Evolutionary conservation across 495 filamentous ascomycete genomes (phyloP), one percentile per base, ranked within the genome.

Genomic region (Neurospora intermedia): DNA sequence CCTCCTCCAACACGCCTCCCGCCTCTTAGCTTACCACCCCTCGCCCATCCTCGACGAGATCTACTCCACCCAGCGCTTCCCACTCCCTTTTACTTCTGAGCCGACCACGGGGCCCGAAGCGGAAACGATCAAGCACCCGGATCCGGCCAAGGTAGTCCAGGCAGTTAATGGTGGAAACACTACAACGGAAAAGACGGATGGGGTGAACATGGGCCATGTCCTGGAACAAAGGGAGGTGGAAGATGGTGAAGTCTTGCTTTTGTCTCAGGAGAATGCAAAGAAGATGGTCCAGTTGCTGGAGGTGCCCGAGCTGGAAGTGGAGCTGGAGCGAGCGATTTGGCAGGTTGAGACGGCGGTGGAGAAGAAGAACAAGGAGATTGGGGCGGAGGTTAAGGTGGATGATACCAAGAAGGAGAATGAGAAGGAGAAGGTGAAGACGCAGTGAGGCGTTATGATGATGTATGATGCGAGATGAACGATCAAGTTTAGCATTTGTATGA

Each of bases 261-360:
- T 93, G 5, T 85, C 89, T 18, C 85, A 87, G 74, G 85, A 86
- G 74, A 85, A 90, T 74, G 86, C 86, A 8, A 87, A 85, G 75
- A 84, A 87, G 75, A 87, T 98, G 72, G 90, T 92, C 23, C 82
- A 89, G 62, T 86, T 89, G 1, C 81, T 96, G n/a, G 86, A 93
- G 11, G 84, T 97, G 35, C 94, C 95, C 0, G 92, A 93, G 71
- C 87, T 98, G 71, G 90, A 91, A 70, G 82, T 92, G n/a, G 96
- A 98, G 82, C 89, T 97, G 2, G 94, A 98, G 77, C 85, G 95
- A 39, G 95, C 95, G 4, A 91, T 96, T 45, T 88, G 91, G 84
- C 95, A 98, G 84, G 92, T 98, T 2, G 88, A 94, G 77, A 87
- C 86, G 73, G 86, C 88, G 45, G 81, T 95, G 71, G 77, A 85